phyloP scores from a whole-genome alignment of 202 grass and related monocot species.

The Alloteropsis angusta region DNA sequence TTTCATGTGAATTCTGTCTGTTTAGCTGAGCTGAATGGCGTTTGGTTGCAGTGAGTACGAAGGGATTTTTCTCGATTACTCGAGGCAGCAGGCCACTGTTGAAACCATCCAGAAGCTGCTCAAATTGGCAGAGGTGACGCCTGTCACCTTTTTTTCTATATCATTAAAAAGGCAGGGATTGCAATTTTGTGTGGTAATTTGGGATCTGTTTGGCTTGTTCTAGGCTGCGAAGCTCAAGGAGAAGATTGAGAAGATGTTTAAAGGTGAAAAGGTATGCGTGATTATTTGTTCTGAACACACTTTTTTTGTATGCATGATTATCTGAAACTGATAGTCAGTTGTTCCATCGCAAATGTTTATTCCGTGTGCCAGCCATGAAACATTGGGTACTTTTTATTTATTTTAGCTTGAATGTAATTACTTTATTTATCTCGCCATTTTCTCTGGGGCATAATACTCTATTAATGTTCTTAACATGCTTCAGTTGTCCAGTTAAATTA shows the following conservation, averaged over 20 bases:
- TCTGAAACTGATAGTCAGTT: background rate
- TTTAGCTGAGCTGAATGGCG: conserved; percentile 7
- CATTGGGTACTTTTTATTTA: background rate
- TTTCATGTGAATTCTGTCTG: background rate
- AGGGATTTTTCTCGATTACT: conserved; percentile 67
- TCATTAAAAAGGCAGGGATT: background rate
- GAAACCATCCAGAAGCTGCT: conserved; percentile 75
- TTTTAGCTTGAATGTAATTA: background rate
- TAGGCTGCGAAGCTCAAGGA: conserved; percentile 74
- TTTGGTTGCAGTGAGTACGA: conserved; percentile 55
- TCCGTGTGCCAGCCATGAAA: background rate
- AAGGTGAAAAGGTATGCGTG: conserved; percentile 49
- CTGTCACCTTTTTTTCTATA: background rate
- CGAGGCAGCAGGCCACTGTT: conserved; percentile 52
- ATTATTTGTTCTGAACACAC: too few species aligned
- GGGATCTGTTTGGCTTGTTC: background rate
- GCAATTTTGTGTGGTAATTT: background rate
- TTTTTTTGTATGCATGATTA: conserved; percentile 29
- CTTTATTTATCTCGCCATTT: background rate
- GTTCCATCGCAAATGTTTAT: background rate
- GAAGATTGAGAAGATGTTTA: conserved; percentile 85
- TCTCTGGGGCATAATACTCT: background rate
- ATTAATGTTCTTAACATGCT: background rate
- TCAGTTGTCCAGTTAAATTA: background rate
- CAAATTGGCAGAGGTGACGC: conserved; percentile 54